Evolutionary conservation across 768 basidiomycete species (phyloP), one percentile per base, ranked within the genome.

Genomic region (Mycena capillaripes): DNA sequence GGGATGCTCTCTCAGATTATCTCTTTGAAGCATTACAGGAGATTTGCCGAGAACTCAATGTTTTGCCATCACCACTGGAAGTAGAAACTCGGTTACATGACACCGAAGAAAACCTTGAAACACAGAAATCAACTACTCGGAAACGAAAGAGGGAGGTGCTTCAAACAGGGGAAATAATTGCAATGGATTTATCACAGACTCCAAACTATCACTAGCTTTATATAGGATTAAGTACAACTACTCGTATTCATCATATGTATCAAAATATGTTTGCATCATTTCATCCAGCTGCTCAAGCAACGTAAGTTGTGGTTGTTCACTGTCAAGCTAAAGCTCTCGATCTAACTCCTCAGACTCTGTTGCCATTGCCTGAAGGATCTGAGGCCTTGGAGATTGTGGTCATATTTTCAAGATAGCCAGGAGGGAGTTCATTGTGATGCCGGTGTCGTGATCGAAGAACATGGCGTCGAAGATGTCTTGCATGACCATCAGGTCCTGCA

Each of bases 21-120:
- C 69, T 70, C 9, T 70, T 70, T 42, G 63, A 63, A 23, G 46
- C 38, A 10, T 2, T 65, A 30, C 69, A 61, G 23, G 29, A 30
- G 27, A 62, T 62, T 36, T 68, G 30, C 44, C 3, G 30, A 12
- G 55, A 56, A 16, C 40, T 58, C 27, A 46, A 53, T 42, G 3
- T 55, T 3, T n/a, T 65, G 10, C 48, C 46, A 48, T 9, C 23
- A n/a, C 10, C 46, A 25, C n/a, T 21, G 10, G 46, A 48, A 8
- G 46, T n/a, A n/a, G n/a, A n/a, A n/a, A n/a, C n/a, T n/a, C n/a
- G n/a, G n/a, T n/a, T n/a, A n/a, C n/a, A n/a, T n/a, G n/a, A n/a
- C n/a, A n/a, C n/a, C n/a, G n/a, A n/a, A n/a, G n/a, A n/a, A n/a
- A n/a, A n/a, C n/a, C n/a, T n/a, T n/a, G n/a, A n/a, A n/a, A 48